A percentile compares a stretch with the other conserved stretches of the same genome.
These are phyloP conservation scores for Cephalotrichum gorgonifer DNA, from an alignment of 2,329 filamentous ascomycete species.

Conservation along the genomic window DNA sequence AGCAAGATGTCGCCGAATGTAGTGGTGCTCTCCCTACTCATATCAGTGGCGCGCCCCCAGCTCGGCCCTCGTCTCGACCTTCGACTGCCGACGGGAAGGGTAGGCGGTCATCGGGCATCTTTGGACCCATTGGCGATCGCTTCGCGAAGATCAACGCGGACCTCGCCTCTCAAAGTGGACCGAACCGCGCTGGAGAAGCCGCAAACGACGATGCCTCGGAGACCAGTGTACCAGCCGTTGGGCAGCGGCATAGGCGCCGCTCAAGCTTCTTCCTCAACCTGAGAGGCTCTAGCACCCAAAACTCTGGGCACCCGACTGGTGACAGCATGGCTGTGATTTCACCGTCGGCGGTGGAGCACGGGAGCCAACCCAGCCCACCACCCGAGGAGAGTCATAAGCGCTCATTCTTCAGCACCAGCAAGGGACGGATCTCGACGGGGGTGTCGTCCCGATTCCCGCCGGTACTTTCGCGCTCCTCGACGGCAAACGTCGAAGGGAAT, in stretches of 20 bases:
- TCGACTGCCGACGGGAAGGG: neutral
- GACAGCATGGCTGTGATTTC: conserved; percentile 2
- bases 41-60: neutral
- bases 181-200: no score
- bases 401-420: conserved; percentile 23
- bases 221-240: conserved; percentile 16
- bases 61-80: neutral
- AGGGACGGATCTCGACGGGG: neutral
- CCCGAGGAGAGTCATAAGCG: conserved; percentile 19
- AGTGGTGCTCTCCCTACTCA: neutral
- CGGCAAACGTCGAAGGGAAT: neutral
- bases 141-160: neutral
- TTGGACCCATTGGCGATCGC: conserved; percentile 3
- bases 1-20: neutral
- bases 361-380: conserved; percentile 3
- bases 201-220: neutral
- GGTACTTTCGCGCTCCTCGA: neutral
- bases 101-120: conserved; percentile 1
- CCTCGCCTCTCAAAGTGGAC: neutral
- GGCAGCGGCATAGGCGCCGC: conserved; percentile 18
- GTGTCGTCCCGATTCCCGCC: neutral
- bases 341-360: neutral
- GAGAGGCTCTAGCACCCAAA: neutral
- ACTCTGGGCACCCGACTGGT: neutral
- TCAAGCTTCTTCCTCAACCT: conserved; percentile 27